Evolutionary conservation across 1,284 basidiomycete genomes (phyloP), one percentile per base, ranked within the genome.

Genomic region (Microbotryum saponariae): DNA sequence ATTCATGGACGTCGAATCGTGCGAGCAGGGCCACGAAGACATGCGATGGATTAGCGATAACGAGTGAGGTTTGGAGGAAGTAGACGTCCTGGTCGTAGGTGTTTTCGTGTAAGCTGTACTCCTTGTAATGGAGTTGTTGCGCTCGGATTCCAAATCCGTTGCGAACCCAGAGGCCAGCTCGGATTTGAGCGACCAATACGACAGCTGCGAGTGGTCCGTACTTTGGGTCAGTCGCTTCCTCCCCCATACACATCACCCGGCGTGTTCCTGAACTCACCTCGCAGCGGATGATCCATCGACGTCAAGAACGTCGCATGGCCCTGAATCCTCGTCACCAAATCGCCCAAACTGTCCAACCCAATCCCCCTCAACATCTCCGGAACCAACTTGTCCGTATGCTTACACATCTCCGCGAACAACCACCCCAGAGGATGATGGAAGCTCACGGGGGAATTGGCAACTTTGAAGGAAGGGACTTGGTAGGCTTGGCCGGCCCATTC

Each of bases 61-160:
- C 81, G 52, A 97, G 82, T 0, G 86, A 86, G 6, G 63, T 83
- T 77, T 97, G 94, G 6, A 98, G 80, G 62, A 97, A 83, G 79
- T 87, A 96, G 31, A 98, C 79, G 70, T 98, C 94, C 74, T 97
- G 92, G 75, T 98, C 94, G 74, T 94, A 93, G 73, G 94, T 97
- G 12, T 91, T 82, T 75, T 97, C 96, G 31, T 94, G 86, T 58
- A 97, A 83, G 81, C 89, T 88, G 74, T 91, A 91, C 74, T 98
- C 94, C 49, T 92, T 87, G 75, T 98, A 99, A 75, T 98, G 93
- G 59, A 94, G 81, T n/a, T 93, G 82, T 74, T 98, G 96, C 1
- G 91, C 90, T 2, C 94, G 86, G 69, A 98, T 93, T 7, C 88
- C 89, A 70, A 92, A 90, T 3, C 96, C 96, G 70, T 99, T 99